Conservation (phyloP, 2,329 filamentous ascomycete genomes). For the Rutstroemia sydowiana region DNA sequence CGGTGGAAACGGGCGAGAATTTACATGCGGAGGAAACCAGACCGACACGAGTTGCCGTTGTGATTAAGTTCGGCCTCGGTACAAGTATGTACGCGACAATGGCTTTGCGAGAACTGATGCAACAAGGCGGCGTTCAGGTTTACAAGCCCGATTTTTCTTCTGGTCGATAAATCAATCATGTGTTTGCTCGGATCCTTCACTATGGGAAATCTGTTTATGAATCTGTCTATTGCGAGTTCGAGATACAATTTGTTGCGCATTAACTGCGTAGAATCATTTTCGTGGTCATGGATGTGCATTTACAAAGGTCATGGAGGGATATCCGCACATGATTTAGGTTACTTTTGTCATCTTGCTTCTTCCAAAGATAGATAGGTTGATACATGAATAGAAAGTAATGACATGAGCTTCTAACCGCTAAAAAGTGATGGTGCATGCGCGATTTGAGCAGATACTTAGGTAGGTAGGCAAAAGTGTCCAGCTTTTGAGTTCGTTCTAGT, state of each 20-base stretch:
- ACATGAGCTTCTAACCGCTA: not conserved
- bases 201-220: not conserved
- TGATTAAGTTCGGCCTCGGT: constrained; percentile 68
- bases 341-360: not conserved
- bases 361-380: not conserved
- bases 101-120: constrained; percentile 72
- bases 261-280: not conserved
- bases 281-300: not conserved
- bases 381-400: not conserved
- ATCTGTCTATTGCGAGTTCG: not conserved
- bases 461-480: not conserved
- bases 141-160: constrained; percentile 55
- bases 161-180: constrained; percentile 11
- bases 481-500: too few relatives aligned
- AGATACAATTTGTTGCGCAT: constrained; percentile 3
- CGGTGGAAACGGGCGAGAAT: not conserved
- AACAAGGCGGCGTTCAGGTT: constrained; percentile 51
- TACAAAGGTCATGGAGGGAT: not conserved
- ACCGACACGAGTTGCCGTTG: constrained; percentile 51
- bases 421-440: not conserved
- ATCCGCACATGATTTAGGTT: not conserved
- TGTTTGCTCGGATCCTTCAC: not conserved
- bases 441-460: not conserved
- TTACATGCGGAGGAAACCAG: not conserved
- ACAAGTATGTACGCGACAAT: constrained; percentile 82